A percentile compares a stretch with the other conserved stretches of the same genome.
phyloP scores from a whole-genome alignment of 371 early-diverging fungal genomes.

The Conidiobolus incongruus region DNA sequence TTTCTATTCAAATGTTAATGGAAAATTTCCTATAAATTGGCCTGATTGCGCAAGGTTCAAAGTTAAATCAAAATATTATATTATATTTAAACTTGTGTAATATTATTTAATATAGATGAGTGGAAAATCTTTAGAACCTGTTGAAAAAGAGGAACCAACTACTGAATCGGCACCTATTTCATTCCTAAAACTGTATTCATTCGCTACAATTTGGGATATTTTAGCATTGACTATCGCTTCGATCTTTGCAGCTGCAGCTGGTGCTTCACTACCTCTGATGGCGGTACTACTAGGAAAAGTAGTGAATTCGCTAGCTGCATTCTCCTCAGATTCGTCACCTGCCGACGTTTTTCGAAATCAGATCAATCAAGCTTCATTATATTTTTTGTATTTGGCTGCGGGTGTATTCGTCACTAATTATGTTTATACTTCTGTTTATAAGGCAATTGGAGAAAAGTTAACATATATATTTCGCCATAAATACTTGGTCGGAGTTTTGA shows the following conservation, averaged over 20 bases:
- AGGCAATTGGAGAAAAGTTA: too few species aligned
- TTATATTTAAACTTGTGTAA: too few species aligned
- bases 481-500: constrained; percentile 52
- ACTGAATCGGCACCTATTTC: too few species aligned
- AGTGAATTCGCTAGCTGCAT: constrained; percentile 7
- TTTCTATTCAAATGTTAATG: too few species aligned
- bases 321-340: background rate
- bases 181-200: constrained; percentile 16
- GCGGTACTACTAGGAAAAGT: constrained; percentile 11
- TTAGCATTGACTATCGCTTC: constrained; percentile 11
- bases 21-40: too few species aligned
- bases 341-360: background rate
- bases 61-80: too few species aligned
- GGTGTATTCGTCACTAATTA: constrained; percentile 10
- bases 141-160: too few species aligned
- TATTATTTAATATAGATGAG: too few species aligned
- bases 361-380: constrained; percentile 5
- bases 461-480: too few species aligned
- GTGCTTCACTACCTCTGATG: constrained; percentile 12
- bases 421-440: too few species aligned
- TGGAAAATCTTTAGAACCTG: too few species aligned
- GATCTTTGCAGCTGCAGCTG: constrained; percentile 12
- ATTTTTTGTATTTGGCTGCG: constrained; percentile 57
- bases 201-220: constrained; percentile 11
- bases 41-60: too few species aligned